Evolutionary conservation across 345 rosid species (phyloP), one percentile per base, ranked within the genome.

Genomic region (Murraya koenigii): DNA sequence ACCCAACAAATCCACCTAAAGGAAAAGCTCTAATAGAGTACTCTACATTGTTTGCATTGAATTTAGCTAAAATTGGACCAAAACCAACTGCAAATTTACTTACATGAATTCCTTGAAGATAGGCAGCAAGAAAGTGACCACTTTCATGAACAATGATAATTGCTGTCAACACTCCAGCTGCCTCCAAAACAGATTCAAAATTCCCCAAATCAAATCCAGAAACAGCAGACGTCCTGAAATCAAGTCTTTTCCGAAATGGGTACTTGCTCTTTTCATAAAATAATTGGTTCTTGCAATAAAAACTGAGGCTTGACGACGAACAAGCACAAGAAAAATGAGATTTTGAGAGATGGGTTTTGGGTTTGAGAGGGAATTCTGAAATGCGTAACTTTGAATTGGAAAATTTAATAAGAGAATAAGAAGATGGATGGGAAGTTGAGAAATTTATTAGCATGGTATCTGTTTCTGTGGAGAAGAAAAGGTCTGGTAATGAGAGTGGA

Each of bases 71-170:
- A 78, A 92, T 82, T 15, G 98, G 98, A 88, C 99, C 98, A 78
- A 96, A 95, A 78, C 97, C 99, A 76, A 96, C 87, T 0, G 99
- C 90, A 83, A 96, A 96, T 83, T 96, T 93, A 89, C 98, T 96
- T 76, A 96, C 97, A 86, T 89, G 99, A 55, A 95, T 96, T 49
- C 99, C 99, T 76, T 96, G 99, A 4, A 95, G 97, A 81, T 72
- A 80, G 65, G 99, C 98, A 58, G 99, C 99, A 8, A 96, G 88
- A 76, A 95, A 96, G 76, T 95, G 99, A 72, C 98, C 98, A 33
- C 89, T 83, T 69, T 93, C 99, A 33, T 93, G 99, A 54, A 92
- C 99, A 61, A 95, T 85, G 65, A 95, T 88, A 68, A 95, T 95
- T 61, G 98, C 90, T 0, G 99, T 93, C 80, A 95, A 86, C 59